Base-by-base conservation (phyloP, 176 grass and related monocot species). In the Hyparrhenia diplandra region DNA sequence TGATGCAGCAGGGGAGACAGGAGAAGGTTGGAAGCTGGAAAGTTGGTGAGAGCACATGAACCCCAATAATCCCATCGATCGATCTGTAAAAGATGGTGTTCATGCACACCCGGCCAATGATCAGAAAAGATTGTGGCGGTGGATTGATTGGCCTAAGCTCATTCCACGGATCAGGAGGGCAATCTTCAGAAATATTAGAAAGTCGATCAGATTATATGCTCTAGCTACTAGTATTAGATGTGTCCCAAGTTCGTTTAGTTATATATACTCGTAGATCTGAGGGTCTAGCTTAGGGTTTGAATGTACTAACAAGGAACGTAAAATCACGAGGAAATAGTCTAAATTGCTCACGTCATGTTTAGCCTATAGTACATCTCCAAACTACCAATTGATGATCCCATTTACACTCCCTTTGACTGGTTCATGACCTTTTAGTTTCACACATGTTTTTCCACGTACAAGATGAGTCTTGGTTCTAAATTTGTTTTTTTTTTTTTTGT, bases 41-140 rank as follows among this genome's bases (percentile, higher is more conserved):
- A 83, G 81, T 40, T 36, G 71, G 13, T 40, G 60, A 27, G 24
- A 17, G 57, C 81, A 75, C 81, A 66, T 75, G 81, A 32, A 63
- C 5, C 58, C 58, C 58, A 57, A 54, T 49, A 31, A 12, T 36
- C 6, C 24, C 24, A 47, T 34, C 17, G 13, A 6, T 25, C 17
- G 7, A 8, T 0, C 12, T 4, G 32, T 58, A 34, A 51, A 73
- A 45, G 18, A 18, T 46, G 6, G 4, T 34, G 36, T 8, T 45
- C 42, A 29, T 29, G 37, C 37, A 42, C 41, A 42, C 20, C 28
- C 29, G 5, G 4, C 14, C 43, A 64, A 34, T 9, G 39, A 70
- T 43, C 39, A 10, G 39, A 13, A 14, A 43, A n/a, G 49, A 52
- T 9, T 21, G 21, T 13, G 36, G 9, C n/a, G n/a, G n/a, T 3